These are phyloP conservation scores for Hebeloma cylindrosporum DNA, from an alignment of 768 basidiomycete species.

Conservation along the genomic window DNA sequence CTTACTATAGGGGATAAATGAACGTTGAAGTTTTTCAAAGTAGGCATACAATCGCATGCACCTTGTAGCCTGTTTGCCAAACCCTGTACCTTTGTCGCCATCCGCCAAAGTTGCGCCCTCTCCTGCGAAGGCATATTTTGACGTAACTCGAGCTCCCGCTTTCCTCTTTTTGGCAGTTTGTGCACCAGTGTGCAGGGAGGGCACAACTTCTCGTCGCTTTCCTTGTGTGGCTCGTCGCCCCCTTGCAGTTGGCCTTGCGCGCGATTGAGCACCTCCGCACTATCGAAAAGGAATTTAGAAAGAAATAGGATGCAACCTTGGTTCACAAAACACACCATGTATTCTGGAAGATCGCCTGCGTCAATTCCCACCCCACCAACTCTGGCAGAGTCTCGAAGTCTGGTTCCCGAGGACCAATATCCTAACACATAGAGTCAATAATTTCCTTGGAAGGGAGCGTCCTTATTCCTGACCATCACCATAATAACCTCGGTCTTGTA, in stretches of 20 bases:
- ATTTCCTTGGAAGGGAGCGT: neutral
- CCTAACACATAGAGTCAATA: conserved; percentile 41
- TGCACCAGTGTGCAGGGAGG: conserved; percentile 57
- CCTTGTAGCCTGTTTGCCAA: conserved; percentile 73
- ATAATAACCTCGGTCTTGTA: conserved; percentile 78
- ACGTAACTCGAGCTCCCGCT: conserved; percentile 65
- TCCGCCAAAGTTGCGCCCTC: conserved; percentile 54
- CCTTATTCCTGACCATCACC: conserved; percentile 61
- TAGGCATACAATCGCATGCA: conserved; percentile 23
- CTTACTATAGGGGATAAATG: conserved; percentile 47
- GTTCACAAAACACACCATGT: conserved; percentile 52
- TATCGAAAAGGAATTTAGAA: conserved; percentile 23
- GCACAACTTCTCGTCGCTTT: conserved; percentile 38
- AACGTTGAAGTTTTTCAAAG: neutral
- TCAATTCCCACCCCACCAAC: conserved; percentile 52
- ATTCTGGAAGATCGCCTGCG: conserved; percentile 69
- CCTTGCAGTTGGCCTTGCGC: conserved; percentile 51
- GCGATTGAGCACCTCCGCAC: conserved; percentile 81
- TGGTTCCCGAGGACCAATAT: conserved; percentile 78
- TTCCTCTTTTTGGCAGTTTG: conserved; percentile 71
- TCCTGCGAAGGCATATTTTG: conserved; percentile 59
- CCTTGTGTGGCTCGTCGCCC: conserved; percentile 41
- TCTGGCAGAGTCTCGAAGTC: conserved; percentile 63
- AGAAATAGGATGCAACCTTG: neutral
- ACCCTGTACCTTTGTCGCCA: conserved; percentile 55